phyloP scores from a whole-genome alignment of 768 basidiomycete genomes.

The Phylloporus scabripes region DNA sequence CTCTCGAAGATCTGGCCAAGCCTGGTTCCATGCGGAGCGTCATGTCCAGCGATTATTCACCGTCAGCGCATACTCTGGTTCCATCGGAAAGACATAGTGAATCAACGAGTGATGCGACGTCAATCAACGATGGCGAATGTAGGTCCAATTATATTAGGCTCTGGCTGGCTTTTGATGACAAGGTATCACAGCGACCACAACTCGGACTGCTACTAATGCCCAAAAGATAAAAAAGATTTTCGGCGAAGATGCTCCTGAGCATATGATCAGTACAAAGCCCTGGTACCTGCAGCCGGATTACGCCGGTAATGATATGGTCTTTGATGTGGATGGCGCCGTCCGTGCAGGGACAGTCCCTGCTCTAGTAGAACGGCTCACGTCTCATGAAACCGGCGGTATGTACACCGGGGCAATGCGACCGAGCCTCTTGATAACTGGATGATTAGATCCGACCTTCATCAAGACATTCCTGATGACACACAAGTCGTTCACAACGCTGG shows the following conservation, averaged over 20 bases:
- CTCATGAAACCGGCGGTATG: conserved; percentile 83
- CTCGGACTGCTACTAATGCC: conserved; percentile 28
- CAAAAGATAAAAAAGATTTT: conserved; percentile 66
- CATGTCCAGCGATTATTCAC: conserved; percentile 21
- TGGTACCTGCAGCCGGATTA: conserved; percentile 88
- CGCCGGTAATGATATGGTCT: conserved; percentile 70
- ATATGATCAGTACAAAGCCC: conserved; percentile 49
- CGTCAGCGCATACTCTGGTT: conserved; percentile 24
- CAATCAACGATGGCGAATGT: conserved; percentile 26
- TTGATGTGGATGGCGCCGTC: conserved; percentile 80
- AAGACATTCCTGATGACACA: conserved; percentile 94
- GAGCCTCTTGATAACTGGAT: conserved; percentile 2
- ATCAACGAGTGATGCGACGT: conserved; percentile 17
- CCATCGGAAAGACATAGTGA: conserved; percentile 20
- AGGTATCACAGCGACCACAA: conserved; percentile 15
- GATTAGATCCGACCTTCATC: conserved; percentile 68
- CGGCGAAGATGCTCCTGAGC: conserved; percentile 51
- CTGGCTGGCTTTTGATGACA: neutral
- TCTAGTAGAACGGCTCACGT: conserved; percentile 84
- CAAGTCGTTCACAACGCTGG: conserved; percentile 84
- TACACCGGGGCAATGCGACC: neutral
- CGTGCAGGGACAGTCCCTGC: conserved; percentile 83
- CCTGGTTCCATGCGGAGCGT: conserved; percentile 15
- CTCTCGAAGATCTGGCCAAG: conserved; percentile 24
- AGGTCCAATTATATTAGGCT: neutral